Evolutionary conservation across 495 filamentous ascomycete genomes (phyloP), one percentile per base, ranked within the genome.

Genomic region (Ramalina intermedia): DNA sequence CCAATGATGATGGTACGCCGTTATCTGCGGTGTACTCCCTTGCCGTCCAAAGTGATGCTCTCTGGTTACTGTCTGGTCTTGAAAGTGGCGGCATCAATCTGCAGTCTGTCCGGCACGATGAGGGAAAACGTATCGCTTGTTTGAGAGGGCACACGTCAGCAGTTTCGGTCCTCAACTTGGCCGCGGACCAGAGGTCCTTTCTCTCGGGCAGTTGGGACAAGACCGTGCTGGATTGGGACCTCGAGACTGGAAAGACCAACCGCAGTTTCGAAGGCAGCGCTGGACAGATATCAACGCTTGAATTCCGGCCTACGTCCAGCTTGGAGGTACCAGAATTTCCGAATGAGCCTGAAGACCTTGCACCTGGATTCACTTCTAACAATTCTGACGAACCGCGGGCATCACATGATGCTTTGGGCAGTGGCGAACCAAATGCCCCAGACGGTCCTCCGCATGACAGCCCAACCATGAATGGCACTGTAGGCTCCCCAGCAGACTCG

Each of bases 171-270:
- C 67, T 99, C 16, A 80, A 75, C 13, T 69, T 99, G 35, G 79
- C 85, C 0, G 73, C 80, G 3, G 88, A 96, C 54, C 91, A 99
- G 66, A 78, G 78, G 57, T 88, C 84, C 26, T 72, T 96, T 36
- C 68, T 99, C 3, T 95, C 88, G 13, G 91, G 91, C 2, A 89
- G 87, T 65, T 99, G 91, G 91, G 91, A 99, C 61, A 95, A 94
- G 65, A 78, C 74, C 16, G 79, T 96, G 7, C 77, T 85, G 43
- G 87, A 99, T 58, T 99, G 91, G 91, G 91, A 99, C 59, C 62
- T 99, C 29, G 87, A 96, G 55, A 91, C 80, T 3, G 93, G 93
- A 4, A 74, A 84, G 55, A 69, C 83, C 14, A 75, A 78, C 43
- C 78, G 87, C 24, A 70, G 70, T 13, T 99, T 88, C 56, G 75